Base-by-base conservation (phyloP, 1,284 basidiomycete species). In the Ganoderma sinense region DNA sequence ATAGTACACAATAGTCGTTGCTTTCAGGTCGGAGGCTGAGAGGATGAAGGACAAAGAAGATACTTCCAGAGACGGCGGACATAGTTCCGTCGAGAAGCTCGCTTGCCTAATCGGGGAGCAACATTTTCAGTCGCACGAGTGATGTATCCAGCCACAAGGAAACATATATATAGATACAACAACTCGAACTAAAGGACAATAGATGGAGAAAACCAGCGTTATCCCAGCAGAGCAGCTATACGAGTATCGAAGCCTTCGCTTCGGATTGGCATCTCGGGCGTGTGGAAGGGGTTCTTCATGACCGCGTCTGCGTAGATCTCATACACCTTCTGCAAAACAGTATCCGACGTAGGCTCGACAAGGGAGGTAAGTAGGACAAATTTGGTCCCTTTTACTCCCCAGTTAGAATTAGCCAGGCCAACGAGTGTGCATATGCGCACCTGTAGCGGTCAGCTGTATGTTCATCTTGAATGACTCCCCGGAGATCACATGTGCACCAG, bases 271-370 rank as follows among this genome's bases (percentile, higher is more conserved):
- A 99, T 99, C 82, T 99, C 98, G 33, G 94, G 94, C 4, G 96
- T 98, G 80, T 99, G 97, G 83, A 99, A 99, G 0, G 98, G 98
- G 79, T 99, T 99, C 86, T 99, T 99, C 96, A 98, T 98, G 66
- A 98, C 97, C 5, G 94, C 91, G 78, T 98, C 97, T 2, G 96
- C 87, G 83, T 97, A 98, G 18, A 89, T 89, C 80, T 97, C 95
- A 81, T 98, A 98, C 65, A 96, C 91, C 78, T 90, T 94, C 77
- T 94, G 91, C 62, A 96, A 82, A 13, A 92, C 83, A 2, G 88
- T 81, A 68, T 97, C 95, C 41, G 93, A 89, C 33, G 89, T 87
- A 66, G 88, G 82, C 78, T 97, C 94, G 59, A 91, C 85, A 18
- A 94, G 83, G 0, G 94, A 94, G 2, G 94, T 95, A 59, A 99